Conservation (phyloP, 2,329 filamentous ascomycete genomes). For the Alternaria novae-zelandiae region DNA sequence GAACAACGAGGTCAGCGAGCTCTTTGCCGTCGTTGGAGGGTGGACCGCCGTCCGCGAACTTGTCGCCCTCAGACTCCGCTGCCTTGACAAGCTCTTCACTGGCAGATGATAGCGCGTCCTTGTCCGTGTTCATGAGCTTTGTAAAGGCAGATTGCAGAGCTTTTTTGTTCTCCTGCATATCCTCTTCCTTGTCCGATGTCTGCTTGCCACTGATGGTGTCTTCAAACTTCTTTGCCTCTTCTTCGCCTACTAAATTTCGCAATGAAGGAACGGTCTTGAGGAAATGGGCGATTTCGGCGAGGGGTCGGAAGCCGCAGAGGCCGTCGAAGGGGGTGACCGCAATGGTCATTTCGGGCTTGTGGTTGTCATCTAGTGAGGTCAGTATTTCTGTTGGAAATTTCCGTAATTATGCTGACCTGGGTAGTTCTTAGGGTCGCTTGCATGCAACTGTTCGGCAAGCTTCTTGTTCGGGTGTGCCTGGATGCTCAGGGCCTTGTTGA, state of each 20-base stretch:
- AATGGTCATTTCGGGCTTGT: constrained; percentile 99
- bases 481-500: constrained; percentile 94
- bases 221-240: constrained; percentile 55
- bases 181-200: constrained; percentile 54
- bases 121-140: constrained; percentile 78
- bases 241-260: constrained; percentile 56
- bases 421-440: constrained; percentile 88
- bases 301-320: constrained; percentile 90
- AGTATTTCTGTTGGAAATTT: neutral
- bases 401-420: constrained; percentile 54
- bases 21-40: constrained; percentile 71
- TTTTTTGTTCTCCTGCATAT: constrained; percentile 70
- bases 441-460: constrained; percentile 86
- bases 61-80: constrained; percentile 69
- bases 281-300: constrained; percentile 87
- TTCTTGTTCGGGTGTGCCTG: constrained; percentile 97
- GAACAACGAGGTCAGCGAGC: constrained; percentile 76
- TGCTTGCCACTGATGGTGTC: constrained; percentile 60
- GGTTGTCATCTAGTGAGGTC: constrained; percentile 75
- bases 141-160: constrained; percentile 78
- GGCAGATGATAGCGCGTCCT: constrained; percentile 68
- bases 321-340: constrained; percentile 96
- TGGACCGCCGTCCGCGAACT: constrained; percentile 78
- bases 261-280: constrained; percentile 67
- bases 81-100: constrained; percentile 73